Evolutionary conservation across 306 rosid species (phyloP).

Genomic region (Malus fusca): DNA sequence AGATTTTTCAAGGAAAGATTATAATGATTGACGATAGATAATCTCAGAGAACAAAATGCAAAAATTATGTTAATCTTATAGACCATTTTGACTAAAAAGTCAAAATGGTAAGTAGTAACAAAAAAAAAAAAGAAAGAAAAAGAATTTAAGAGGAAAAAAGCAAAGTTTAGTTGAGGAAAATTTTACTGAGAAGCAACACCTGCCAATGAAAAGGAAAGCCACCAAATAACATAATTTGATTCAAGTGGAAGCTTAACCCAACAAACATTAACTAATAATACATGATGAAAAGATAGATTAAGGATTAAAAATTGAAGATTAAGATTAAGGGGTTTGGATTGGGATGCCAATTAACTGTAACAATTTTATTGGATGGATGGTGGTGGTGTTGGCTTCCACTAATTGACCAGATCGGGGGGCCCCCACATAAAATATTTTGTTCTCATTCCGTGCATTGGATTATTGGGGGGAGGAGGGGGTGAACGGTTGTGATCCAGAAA

Average conservation of each 20-base stretch:
- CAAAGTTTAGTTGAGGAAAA: not conserved
- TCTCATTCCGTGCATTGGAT: conserved; percentile 71
- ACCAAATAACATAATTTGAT: not conserved
- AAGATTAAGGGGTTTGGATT: not conserved
- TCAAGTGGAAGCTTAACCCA: not conserved
- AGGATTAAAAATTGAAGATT: not conserved
- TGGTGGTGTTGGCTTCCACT: conserved; percentile 38
- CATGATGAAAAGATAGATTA: not conserved
- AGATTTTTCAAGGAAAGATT: too few relatives aligned
- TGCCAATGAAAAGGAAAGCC: not conserved
- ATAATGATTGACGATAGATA: too few relatives aligned
- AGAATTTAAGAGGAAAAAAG: not conserved
- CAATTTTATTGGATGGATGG: conserved; percentile 7
- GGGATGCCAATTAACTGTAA: not conserved
- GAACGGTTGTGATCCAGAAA: conserved; percentile 31
- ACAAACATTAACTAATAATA: not conserved
- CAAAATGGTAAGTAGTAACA: not conserved
- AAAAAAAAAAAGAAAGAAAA: not conserved
- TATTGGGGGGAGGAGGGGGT: conserved; percentile 28
- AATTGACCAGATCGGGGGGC: conserved; percentile 19
- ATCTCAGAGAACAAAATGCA: too few relatives aligned
- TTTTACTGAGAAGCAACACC: not conserved
- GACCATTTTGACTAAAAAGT: too few relatives aligned
- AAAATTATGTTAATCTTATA: too few relatives aligned
- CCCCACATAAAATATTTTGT: conserved; percentile 37